Evolutionary conservation across 225 moss, liverwort and hornwort genomes (phyloP).

Genomic region (Physcomitrellopsis africana): DNA sequence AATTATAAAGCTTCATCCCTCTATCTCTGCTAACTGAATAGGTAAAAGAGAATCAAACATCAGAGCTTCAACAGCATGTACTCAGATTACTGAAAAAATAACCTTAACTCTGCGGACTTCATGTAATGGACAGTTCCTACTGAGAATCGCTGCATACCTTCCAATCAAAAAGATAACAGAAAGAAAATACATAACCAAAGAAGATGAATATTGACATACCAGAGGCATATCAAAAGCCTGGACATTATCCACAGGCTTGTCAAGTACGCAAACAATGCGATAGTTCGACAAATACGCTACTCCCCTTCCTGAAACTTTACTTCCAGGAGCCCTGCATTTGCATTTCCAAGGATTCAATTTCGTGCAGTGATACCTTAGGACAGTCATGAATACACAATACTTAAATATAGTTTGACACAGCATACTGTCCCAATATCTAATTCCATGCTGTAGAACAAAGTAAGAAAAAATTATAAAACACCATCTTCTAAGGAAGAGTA

Average conservation of each 20-base stretch:
- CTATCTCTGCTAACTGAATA: too few relatives aligned
- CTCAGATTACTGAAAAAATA: too few relatives aligned
- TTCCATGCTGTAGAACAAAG: background rate
- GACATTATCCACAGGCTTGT: slow-evolving; percentile 64
- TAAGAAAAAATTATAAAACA: background rate
- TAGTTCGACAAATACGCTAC: slow-evolving; percentile 78
- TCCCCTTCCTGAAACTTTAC: slow-evolving; percentile 80
- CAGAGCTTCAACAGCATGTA: background rate
- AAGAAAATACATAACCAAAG: background rate
- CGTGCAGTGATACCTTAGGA: background rate
- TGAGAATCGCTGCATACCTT: background rate
- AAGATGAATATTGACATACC: slow-evolving; percentile 42
- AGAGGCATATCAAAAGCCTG: slow-evolving; percentile 90
- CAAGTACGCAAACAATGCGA: slow-evolving; percentile 86
- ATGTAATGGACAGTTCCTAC: background rate
- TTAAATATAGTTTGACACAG: too few relatives aligned
- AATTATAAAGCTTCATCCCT: too few relatives aligned
- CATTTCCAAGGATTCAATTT: slow-evolving; percentile 10
- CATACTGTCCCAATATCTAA: too few relatives aligned
- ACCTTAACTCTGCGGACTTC: too few relatives aligned
- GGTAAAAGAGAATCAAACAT: too few relatives aligned
- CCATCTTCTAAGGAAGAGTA: too few relatives aligned
- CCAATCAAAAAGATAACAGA: background rate
- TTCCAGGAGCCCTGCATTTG: slow-evolving; percentile 69
- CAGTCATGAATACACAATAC: too few relatives aligned